phyloP scores from a whole-genome alignment of 2,329 filamentous ascomycete species.

The Botrytis pseudocinerea region DNA sequence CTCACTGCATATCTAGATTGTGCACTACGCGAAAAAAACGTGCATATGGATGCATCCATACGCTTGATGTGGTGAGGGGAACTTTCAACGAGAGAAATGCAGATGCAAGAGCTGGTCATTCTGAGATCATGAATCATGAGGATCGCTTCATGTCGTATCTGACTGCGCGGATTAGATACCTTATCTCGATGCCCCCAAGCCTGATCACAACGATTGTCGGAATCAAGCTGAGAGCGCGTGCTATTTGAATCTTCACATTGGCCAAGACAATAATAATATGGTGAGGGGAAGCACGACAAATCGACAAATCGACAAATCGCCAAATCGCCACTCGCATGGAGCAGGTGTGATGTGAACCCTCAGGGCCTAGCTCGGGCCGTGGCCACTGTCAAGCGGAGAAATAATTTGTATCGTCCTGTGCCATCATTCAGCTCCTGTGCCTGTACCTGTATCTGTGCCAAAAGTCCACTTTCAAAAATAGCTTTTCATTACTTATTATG shows the following conservation, averaged over 20 bases:
- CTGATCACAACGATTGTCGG: not conserved
- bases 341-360: not conserved
- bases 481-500: not conserved
- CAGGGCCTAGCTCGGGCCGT: conserved; percentile 11
- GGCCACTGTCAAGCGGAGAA: conserved; percentile 9
- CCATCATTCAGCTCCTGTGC: not conserved
- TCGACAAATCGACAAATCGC: not conserved
- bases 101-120: not conserved
- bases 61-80: not conserved
- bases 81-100: not conserved
- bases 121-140: not conserved
- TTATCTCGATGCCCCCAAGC: not conserved
- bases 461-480: conserved; percentile 10
- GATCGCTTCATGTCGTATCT: not conserved
- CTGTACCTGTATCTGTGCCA: not conserved
- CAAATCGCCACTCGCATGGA: conserved; percentile 1
- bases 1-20: not conserved
- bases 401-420: conserved; percentile 4
- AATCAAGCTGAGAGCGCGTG: not conserved
- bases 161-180: not conserved
- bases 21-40: not conserved
- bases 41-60: conserved; percentile 2
- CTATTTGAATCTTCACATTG: not conserved
- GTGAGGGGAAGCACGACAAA: not conserved
- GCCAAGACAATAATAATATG: not conserved